phyloP scores from a whole-genome alignment of 192 early-diverging fungal genomes.

The Nowakowskiella sp. region DNA sequence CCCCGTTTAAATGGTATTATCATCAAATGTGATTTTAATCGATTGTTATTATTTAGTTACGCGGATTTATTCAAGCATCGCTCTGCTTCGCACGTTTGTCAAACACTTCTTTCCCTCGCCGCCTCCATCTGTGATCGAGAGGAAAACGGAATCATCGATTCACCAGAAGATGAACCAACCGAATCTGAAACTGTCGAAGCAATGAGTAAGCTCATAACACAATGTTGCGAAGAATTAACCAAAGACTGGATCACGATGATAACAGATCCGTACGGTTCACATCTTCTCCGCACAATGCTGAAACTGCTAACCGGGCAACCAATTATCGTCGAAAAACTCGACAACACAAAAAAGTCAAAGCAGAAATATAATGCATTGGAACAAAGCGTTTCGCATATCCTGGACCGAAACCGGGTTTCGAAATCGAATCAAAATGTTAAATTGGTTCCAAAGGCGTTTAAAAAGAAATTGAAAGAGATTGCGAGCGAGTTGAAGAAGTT shows the following conservation, averaged over 20 bases:
- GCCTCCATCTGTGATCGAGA: constrained; percentile 72
- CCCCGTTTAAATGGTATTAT: constrained; percentile 20
- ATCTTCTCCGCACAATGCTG: constrained; percentile 63
- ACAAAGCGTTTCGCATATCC: neutral
- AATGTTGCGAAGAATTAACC: no score
- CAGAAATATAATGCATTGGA: constrained; percentile 26
- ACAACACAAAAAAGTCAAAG: constrained; percentile 49
- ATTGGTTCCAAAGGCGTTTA: constrained; percentile 63
- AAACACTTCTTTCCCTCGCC: constrained; percentile 66
- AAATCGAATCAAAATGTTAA: constrained; percentile 21
- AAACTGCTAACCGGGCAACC: constrained; percentile 59
- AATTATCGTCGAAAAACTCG: constrained; percentile 35
- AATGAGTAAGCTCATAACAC: no score
- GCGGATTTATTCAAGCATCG: constrained; percentile 68
- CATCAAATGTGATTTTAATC: neutral
- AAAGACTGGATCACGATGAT: constrained; percentile 36
- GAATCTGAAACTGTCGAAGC: no score
- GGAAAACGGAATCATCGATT: constrained; percentile 33
- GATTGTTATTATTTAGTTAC: constrained; percentile 19
- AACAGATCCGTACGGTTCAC: constrained; percentile 66
- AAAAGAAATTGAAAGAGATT: constrained; percentile 43
- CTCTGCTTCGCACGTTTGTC: constrained; percentile 80
- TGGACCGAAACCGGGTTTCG: neutral
- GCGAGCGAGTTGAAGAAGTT: constrained; percentile 27
- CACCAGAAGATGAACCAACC: no score